Evolutionary conservation across 768 basidiomycete genomes (phyloP), one percentile per base, ranked within the genome.

Genomic region (Suillus subluteus): DNA sequence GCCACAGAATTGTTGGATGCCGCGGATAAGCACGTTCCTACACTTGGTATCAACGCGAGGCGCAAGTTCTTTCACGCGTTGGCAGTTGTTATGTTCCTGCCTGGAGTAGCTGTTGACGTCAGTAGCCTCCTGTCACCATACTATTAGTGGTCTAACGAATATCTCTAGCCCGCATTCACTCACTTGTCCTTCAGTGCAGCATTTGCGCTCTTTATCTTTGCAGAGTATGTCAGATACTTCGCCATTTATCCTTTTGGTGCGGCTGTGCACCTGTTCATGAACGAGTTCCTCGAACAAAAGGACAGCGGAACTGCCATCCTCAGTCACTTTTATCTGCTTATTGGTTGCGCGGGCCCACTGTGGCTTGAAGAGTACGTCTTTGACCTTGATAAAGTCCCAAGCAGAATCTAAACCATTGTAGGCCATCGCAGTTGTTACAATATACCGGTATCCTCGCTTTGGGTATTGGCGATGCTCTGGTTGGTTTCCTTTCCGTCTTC

Each of bases 221-320:
- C 94, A 65, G 98, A 99, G 81, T 99, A 98, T 81, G 87, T 98
- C 69, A 94, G 98, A 66, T 99, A 98, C 79, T 99, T 99, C 79
- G 98, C 98, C 44, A 87, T 99, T 59, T 98, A 98, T 80, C 98
- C 98, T 4, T 93, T 98, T 72, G 95, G 96, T 16, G 96, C 93
- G 12, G 82, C 88, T 13, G 88, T 99, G 23, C 98, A 99, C 79
- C 81, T 98, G 64, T 99, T 99, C 79, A 89, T 99, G 88, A 93
- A 92, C 80, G 98, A 99, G 76, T 99, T 99, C 74, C 82, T 99
- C 76, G 98, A 99, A 79, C 86, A 91, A 72, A 94, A 94, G 79
- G 98, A 99, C 78, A 86, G 90, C 61, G 98, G 98, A 4, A 97
- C 96, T 13, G 98, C 96, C 35, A 96, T 99, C 71, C 78, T 99